Evolutionary conservation across 257 asterid species (phyloP), one percentile per base, ranked within the genome.

Genomic region (Ocimum tenuiflorum): DNA sequence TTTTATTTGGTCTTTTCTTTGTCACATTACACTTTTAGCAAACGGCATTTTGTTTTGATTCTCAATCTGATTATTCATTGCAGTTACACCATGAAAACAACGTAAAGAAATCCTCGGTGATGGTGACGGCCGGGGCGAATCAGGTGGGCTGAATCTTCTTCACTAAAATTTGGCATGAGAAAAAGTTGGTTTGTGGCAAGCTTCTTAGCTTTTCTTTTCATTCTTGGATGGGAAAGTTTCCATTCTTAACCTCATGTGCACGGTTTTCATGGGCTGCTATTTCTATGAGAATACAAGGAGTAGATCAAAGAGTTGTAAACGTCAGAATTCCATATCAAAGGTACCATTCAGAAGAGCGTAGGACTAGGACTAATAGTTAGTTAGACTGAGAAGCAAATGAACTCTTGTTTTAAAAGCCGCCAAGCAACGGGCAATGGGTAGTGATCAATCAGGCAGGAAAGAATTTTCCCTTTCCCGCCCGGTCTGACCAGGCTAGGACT

Each of bases 101-200:
- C 48, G 58, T 92, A 47, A 69, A 73, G 46, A 89, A 90, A 65
- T 89, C 97, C 66, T 86, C 96, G 0, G 97, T 94, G 70, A 94
- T 94, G 97, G 97, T 94, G 71, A 94, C 99, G 70, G 97, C 99
- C 38, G 99, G 99, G 35, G 99, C 99, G 45, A 94, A 94, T 83
- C 99, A 94, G 97, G 97, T 89, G 71, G 46, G 74, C 24, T 14
- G n/a, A n/a, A n/a, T n/a, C n/a, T n/a, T n/a, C n/a, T n/a, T n/a
- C n/a, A n/a, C 7, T 31, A 5, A 7, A 31, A 31, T 0, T 31
- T 17, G 51, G 45, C 62, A 52, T 29, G 31, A 24, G 13, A 55
- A 31, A 55, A 43, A 39, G n/a, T 19, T 17, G 49, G 50, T 45
- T 53, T 35, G 7, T 31, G 43, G 51, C 54, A 35, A 36, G 73